Percentiles rank a stretch among this genome's conserved stretches.
These are phyloP conservation scores for Trichoderma gamsii DNA, from an alignment of 495 filamentous ascomycete species.

Conservation along the genomic window DNA sequence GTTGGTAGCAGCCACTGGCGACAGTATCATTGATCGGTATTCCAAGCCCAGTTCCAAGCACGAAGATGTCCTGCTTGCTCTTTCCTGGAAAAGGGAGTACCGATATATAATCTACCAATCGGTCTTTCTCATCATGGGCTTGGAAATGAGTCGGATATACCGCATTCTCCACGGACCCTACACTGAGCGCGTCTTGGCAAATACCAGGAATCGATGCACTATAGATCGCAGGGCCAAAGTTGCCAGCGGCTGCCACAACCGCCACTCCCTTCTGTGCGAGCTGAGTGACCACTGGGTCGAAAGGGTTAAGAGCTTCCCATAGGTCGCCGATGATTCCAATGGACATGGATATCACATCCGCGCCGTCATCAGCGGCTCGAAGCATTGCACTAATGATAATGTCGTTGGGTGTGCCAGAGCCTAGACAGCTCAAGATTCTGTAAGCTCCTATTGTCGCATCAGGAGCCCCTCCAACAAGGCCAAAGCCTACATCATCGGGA, in stretches of 20 bases:
- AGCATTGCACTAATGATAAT: slow-evolving; percentile 36
- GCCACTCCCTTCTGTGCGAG: slow-evolving; percentile 25
- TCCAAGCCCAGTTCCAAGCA: background rate
- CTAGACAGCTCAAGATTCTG: slow-evolving; percentile 29
- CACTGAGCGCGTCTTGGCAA: background rate
- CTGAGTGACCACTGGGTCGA: slow-evolving; percentile 19
- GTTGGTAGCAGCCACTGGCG: background rate
- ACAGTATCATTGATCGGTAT: background rate
- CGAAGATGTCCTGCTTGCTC: background rate
- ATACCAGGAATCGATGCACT: slow-evolving; percentile 18
- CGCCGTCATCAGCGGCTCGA: slow-evolving; percentile 37
- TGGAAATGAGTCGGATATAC: background rate
- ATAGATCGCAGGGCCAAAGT: slow-evolving; percentile 19
- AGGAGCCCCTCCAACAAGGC: slow-evolving; percentile 40
- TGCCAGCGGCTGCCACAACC: slow-evolving; percentile 25
- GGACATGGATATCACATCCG: slow-evolving; percentile 39
- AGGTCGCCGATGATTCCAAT: slow-evolving; percentile 20
- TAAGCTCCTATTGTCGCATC: slow-evolving; percentile 41
- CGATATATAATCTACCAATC: background rate
- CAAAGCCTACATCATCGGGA: slow-evolving; percentile 24
- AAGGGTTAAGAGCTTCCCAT: slow-evolving; percentile 21
- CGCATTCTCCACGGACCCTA: background rate
- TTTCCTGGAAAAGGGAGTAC: background rate
- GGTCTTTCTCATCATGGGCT: background rate
- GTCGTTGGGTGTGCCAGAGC: slow-evolving; percentile 27